Conservation (phyloP, 805 yeast species). For the Teunomyces funiuensis region DNA sequence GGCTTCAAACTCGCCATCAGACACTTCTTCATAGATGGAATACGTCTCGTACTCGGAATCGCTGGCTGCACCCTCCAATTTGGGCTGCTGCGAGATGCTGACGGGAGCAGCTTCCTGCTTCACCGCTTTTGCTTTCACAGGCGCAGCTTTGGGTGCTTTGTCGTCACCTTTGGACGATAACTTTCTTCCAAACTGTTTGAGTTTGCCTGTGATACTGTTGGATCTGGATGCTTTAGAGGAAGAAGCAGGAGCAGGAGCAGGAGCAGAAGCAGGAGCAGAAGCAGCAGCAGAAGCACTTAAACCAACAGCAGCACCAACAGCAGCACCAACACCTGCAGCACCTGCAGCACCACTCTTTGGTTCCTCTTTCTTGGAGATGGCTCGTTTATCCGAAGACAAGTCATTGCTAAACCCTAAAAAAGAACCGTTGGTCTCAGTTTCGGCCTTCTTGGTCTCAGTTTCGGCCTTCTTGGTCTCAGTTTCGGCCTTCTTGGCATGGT, state of each 20-base stretch:
- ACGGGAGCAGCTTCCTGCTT: constrained; percentile 1
- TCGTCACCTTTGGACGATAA: constrained; percentile 1
- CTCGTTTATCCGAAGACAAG: constrained; percentile 24
- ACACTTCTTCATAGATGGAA: constrained; percentile 47
- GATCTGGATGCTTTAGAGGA: constrained; percentile 11
- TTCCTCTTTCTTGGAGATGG: constrained; percentile 10
- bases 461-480: constrained; percentile 7
- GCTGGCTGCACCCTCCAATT: not conserved
- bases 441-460: no score
- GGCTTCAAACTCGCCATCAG: constrained; percentile 45
- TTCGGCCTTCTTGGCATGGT: constrained; percentile 1
- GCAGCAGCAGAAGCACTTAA: constrained; percentile 21
- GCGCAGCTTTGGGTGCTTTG: not conserved
- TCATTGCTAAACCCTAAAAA: constrained; percentile 34
- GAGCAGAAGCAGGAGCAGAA: constrained; percentile 17
- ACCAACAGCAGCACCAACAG: constrained; percentile 20
- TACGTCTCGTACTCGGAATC: constrained; percentile 16
- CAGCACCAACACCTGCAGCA: constrained; percentile 11
- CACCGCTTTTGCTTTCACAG: not conserved
- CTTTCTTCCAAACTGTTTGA: constrained; percentile 17
- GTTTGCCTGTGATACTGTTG: constrained; percentile 16
- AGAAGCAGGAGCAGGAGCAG: not conserved
- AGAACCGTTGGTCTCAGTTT: no score
- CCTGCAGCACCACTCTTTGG: constrained; percentile 9
- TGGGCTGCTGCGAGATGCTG: not conserved